Conservation (phyloP, 2,329 filamentous ascomycete species). For the Penicillium freii region DNA sequence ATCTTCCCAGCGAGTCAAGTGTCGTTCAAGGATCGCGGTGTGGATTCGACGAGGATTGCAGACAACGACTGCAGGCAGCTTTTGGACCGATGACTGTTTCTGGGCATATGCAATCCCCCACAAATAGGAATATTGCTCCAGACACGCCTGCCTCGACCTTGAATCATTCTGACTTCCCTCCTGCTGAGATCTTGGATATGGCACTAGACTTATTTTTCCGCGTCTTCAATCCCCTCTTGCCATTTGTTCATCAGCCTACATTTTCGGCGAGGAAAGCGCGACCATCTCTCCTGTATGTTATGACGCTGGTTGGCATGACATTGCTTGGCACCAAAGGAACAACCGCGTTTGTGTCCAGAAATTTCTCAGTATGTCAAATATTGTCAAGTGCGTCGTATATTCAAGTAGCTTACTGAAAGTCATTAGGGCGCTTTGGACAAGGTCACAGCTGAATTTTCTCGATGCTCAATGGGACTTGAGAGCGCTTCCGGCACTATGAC, state of each 20-base stretch:
- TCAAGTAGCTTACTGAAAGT: not conserved
- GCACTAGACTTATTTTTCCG: conserved; percentile 55
- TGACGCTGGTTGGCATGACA: conserved; percentile 55
- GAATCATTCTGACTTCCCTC: conserved; percentile 43
- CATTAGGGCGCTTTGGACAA: conserved; percentile 37
- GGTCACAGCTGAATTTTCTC: conserved; percentile 45
- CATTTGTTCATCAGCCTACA: conserved; percentile 54
- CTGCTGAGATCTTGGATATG: conserved; percentile 55
- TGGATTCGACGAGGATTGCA: conserved; percentile 45
- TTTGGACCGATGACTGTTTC: conserved; percentile 31
- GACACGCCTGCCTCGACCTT: conserved; percentile 21
- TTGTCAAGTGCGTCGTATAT: not conserved
- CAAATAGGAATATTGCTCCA: conserved; percentile 19
- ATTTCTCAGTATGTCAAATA: conserved; percentile 39
- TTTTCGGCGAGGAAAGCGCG: conserved; percentile 52
- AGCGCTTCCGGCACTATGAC: conserved; percentile 45
- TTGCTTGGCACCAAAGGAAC: conserved; percentile 54
- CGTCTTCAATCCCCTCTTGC: conserved; percentile 53
- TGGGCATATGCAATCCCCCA: conserved; percentile 20
- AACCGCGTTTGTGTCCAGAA: conserved; percentile 49
- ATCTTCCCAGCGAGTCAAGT: conserved; percentile 20
- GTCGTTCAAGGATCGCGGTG: conserved; percentile 33
- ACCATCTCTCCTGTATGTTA: conserved; percentile 49
- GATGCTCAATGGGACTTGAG: conserved; percentile 41
- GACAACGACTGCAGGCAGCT: conserved; percentile 38